Evolutionary conservation across 768 basidiomycete species (phyloP).

Genomic region (Leccinum sublutescens): DNA sequence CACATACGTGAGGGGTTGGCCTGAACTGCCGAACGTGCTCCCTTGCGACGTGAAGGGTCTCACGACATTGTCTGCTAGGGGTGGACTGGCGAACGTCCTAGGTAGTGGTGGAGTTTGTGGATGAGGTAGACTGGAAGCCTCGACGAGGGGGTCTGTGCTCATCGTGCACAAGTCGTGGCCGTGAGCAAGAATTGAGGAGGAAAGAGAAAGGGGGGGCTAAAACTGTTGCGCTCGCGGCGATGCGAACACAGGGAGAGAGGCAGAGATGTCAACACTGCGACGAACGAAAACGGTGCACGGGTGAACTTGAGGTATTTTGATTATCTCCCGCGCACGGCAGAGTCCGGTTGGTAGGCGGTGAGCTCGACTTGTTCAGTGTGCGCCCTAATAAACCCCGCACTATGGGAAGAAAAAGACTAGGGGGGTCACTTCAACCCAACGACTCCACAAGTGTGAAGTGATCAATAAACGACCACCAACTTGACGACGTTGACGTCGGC

Average conservation of each 20-base stretch:
- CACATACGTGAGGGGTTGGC: slow-evolving; percentile 8
- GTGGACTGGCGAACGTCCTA: slow-evolving; percentile 15
- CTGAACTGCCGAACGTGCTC: slow-evolving; percentile 9
- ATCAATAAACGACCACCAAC: not conserved
- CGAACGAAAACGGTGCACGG: not conserved
- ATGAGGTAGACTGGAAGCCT: not conserved
- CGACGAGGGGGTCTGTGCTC: not conserved
- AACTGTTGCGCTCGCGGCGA: not conserved
- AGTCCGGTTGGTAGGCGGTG: not conserved
- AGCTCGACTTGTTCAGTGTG: not conserved
- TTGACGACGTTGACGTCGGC: not conserved
- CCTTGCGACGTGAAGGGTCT: slow-evolving; percentile 33
- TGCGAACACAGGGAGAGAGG: not conserved
- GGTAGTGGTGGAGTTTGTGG: slow-evolving; percentile 6
- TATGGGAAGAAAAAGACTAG: not conserved
- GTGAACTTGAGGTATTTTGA: not conserved
- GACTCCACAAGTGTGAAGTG: not conserved
- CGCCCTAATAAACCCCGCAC: not conserved
- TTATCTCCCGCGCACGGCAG: not conserved
- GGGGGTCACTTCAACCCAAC: not conserved
- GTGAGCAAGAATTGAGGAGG: not conserved
- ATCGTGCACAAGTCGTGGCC: not conserved
- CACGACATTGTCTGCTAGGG: slow-evolving; percentile 26
- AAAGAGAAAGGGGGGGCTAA: not conserved
- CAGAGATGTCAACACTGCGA: not conserved